Conservation (phyloP, 2,329 filamentous ascomycete species). For the Exserohilum turcica region DNA sequence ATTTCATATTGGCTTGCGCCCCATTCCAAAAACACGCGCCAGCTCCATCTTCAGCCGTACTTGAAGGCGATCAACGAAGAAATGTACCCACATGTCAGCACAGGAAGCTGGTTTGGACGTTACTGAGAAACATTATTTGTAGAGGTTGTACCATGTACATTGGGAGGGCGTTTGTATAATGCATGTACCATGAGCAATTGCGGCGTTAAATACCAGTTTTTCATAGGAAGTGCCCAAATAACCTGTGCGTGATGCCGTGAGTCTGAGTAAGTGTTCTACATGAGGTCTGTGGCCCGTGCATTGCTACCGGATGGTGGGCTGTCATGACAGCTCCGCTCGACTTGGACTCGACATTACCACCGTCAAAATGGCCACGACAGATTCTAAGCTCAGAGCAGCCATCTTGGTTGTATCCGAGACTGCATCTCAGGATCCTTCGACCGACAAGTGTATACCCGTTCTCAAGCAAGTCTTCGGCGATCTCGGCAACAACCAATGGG, state of each 20-base stretch:
- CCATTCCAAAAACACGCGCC: not conserved
- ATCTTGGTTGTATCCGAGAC: conserved; percentile 92
- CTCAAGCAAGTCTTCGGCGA: conserved; percentile 71
- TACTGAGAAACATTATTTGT: conserved; percentile 8
- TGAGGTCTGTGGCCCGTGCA: conserved; percentile 27
- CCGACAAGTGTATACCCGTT: conserved; percentile 72
- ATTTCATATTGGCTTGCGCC: not conserved
- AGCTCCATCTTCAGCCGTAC: not conserved
- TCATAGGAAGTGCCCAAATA: not conserved
- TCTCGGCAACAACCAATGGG: conserved; percentile 74
- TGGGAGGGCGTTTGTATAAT: conserved; percentile 43
- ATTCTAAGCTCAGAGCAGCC: conserved; percentile 67
- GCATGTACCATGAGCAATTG: conserved; percentile 46
- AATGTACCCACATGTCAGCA: conserved; percentile 19
- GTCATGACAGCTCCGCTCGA: conserved; percentile 26
- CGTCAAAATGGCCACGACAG: conserved; percentile 38
- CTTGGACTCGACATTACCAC: conserved; percentile 18
- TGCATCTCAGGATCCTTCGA: conserved; percentile 75
- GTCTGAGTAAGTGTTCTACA: conserved; percentile 7
- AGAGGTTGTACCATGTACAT: conserved; percentile 39
- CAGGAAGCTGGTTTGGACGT: conserved; percentile 9
- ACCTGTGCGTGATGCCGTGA: not conserved
- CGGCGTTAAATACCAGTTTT: conserved; percentile 34
- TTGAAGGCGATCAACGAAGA: conserved; percentile 4
- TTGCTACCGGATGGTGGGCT: conserved; percentile 19